Conservation (phyloP, 805 yeast species). For the Wickerhamiella occidentalis region DNA sequence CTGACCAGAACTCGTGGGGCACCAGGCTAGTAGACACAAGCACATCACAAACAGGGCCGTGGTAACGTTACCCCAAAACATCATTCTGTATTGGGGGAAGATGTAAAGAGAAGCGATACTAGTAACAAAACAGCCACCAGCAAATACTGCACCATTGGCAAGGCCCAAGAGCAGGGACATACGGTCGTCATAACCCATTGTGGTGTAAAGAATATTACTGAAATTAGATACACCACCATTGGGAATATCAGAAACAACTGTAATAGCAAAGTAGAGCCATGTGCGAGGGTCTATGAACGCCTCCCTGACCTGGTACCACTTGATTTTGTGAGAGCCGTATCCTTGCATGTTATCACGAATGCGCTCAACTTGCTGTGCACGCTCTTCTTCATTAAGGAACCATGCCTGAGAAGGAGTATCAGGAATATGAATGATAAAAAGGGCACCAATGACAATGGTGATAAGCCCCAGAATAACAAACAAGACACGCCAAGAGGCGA, state of each 20-base stretch:
- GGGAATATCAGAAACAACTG: slow-evolving; percentile 35
- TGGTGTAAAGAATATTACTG: slow-evolving; percentile 33
- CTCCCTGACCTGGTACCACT: slow-evolving; percentile 41
- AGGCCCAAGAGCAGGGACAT: slow-evolving; percentile 33
- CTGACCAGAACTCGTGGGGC: slow-evolving; percentile 28
- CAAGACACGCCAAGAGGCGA: slow-evolving; percentile 41
- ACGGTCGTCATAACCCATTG: slow-evolving; percentile 23
- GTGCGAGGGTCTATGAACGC: slow-evolving; percentile 39
- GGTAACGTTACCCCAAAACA: slow-evolving; percentile 36
- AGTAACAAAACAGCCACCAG: slow-evolving; percentile 16
- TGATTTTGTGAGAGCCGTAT: slow-evolving; percentile 42
- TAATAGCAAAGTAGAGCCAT: slow-evolving; percentile 36
- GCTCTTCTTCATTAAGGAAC: slow-evolving; percentile 37
- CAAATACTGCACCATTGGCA: slow-evolving; percentile 35
- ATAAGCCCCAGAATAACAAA: slow-evolving; percentile 46
- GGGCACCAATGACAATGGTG: slow-evolving; percentile 32
- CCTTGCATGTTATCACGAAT: slow-evolving; percentile 45
- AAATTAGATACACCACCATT: slow-evolving; percentile 45
- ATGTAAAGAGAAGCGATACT: slow-evolving; percentile 14
- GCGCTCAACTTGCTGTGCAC: slow-evolving; percentile 38
- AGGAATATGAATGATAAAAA: slow-evolving; percentile 31
- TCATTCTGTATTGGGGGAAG: slow-evolving; percentile 13
- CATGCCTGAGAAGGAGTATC: slow-evolving; percentile 41
- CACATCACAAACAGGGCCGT: slow-evolving; percentile 39
- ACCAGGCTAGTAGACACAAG: slow-evolving; percentile 36